Base-by-base conservation (phyloP, 164 flowering plant genomes). In the Dillenia suffruticosa region DNA sequence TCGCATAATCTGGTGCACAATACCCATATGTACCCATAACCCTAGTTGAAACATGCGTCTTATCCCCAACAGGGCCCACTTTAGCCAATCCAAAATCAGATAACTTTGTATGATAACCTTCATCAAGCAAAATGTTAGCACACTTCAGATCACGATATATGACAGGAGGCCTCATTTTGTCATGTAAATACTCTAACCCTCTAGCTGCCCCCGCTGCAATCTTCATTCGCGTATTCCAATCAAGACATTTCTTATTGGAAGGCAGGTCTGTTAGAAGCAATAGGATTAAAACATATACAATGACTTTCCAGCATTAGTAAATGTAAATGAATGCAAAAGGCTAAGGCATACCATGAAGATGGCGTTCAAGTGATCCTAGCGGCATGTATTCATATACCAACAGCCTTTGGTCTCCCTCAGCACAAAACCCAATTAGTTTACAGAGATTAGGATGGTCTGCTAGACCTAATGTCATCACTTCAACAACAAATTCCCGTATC, bases 11-110 rank as follows among this genome's bases (percentile, higher is more conserved):
- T 11, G 96, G 91, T 10, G 97, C 96, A 73, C 97, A 89, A 58
- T 91, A 87, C 26, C 96, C 93, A 62, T 89, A 84, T 10, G 97
- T 91, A 53, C 97, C 93, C 97, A 87, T 91, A 63, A 89, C 92
- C 74, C 96, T 75, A 3, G 96, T 89, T 14, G 96, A 89, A 26
- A 91, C 96, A 79, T 89, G 94, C 5, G 92, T 87, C 14, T 82
- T 68, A 70, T 86, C 93, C 48, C 97, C 97, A 40, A 71, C 74
- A 1, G 97, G 97, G 1, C 97, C 97, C 49, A 87, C 84, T 77
- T 91, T 91, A 2, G 97, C 97, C 74, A 91, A 74, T 44, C 97
- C 97, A 73, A 91, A 91, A 75, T 91, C 97, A 12, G 97, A 91
- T 43, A 91, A 68, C 70, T 91, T 91, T 0, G 92, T 77, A 71